Conservation (phyloP, 2,329 filamentous ascomycete species). For the Aureobasidium leucospermi region DNA sequence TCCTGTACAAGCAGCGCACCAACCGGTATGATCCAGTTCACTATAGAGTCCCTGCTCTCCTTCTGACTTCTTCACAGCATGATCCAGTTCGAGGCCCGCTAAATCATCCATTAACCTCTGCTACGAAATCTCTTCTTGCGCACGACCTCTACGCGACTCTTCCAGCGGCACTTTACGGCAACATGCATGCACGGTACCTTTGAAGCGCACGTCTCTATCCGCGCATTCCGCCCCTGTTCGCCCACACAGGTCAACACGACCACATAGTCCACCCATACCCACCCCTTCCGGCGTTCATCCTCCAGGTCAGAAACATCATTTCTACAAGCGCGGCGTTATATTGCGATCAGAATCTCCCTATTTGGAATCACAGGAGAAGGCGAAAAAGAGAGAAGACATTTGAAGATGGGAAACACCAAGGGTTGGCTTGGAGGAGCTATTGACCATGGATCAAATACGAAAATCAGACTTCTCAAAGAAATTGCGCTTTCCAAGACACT, state of each 20-base stretch:
- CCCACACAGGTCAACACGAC: background rate
- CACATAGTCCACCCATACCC: background rate
- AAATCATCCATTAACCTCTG: background rate
- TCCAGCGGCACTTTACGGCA: too few species aligned
- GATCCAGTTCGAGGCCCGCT: constrained; percentile 97
- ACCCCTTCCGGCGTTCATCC: background rate
- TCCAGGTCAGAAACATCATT: background rate
- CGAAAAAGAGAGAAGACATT: background rate
- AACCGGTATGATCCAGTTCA: constrained; percentile 62
- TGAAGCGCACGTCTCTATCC: background rate
- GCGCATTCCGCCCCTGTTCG: background rate
- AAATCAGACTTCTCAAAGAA: background rate
- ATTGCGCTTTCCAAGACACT: background rate
- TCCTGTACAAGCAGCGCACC: constrained; percentile 95
- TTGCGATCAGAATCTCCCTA: background rate
- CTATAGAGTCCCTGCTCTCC: background rate
- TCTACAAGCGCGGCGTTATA: constrained; percentile 7
- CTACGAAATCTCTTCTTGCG: background rate
- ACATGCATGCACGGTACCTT: background rate
- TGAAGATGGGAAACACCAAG: background rate
- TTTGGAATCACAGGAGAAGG: background rate
- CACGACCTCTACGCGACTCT: background rate
- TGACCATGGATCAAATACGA: background rate
- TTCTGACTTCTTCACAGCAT: constrained; percentile 52
- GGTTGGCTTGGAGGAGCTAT: background rate